A percentile compares a stretch with the other conserved stretches of the same genome.
phyloP scores from a whole-genome alignment of 2,329 filamentous ascomycete species.

The Pochonia chlamydosporia region DNA sequence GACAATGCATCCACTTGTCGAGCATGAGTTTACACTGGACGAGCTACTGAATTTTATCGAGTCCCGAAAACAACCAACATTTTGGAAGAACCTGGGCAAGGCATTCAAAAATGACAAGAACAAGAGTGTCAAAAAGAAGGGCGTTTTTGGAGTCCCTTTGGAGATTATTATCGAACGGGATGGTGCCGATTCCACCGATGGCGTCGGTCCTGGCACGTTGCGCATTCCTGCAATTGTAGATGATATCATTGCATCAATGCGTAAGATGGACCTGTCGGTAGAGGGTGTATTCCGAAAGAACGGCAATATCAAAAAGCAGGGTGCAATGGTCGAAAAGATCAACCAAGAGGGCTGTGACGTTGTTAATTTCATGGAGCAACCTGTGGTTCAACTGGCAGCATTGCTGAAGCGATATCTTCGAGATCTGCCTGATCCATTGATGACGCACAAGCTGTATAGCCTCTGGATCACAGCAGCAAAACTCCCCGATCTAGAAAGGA shows the following conservation, averaged over 20 bases:
- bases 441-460: constrained; percentile 91
- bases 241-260: constrained; percentile 88
- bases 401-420: constrained; percentile 92
- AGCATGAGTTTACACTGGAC: constrained; percentile 86
- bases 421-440: constrained; percentile 86
- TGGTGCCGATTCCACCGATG: constrained; percentile 95
- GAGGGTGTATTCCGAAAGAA: constrained; percentile 99
- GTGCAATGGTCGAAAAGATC: constrained; percentile 78
- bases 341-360: constrained; percentile 80
- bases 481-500: constrained; percentile 73
- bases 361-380: constrained; percentile 81
- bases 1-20: constrained; percentile 88
- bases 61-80: constrained; percentile 78
- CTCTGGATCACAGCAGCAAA: constrained; percentile 89
- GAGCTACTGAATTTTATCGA: constrained; percentile 91
- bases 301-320: constrained; percentile 91
- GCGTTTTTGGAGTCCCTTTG: constrained; percentile 83
- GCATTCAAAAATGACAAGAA: constrained; percentile 83
- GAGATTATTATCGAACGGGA: constrained; percentile 88
- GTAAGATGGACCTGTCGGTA: constrained; percentile 97
- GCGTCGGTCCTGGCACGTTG: constrained; percentile 84
- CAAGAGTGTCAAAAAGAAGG: constrained; percentile 82
- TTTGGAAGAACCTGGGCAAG: constrained; percentile 98
- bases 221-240: constrained; percentile 93
- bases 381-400: constrained; percentile 88